These are phyloP conservation scores for Botrytis deweyae DNA, from an alignment of 2,329 filamentous ascomycete genomes.

Conservation along the genomic window DNA sequence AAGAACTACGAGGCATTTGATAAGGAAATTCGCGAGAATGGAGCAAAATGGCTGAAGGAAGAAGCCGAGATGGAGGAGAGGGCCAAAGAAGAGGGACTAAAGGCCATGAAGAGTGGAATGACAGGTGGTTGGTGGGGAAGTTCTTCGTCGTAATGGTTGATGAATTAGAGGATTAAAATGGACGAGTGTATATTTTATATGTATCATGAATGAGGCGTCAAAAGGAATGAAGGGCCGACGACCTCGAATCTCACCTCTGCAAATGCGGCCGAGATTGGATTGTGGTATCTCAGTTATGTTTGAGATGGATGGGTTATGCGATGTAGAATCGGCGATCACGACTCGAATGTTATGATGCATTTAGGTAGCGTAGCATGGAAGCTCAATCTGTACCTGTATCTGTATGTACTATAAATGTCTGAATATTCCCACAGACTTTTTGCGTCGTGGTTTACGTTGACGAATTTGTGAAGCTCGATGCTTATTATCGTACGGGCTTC, in stretches of 20 bases:
- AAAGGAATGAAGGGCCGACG: background rate
- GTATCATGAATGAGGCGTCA: slow-evolving; percentile 15
- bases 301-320: background rate
- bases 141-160: slow-evolving; percentile 13
- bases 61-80: slow-evolving; percentile 87
- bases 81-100: slow-evolving; percentile 85
- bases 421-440: background rate
- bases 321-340: background rate
- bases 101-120: slow-evolving; percentile 83
- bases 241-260: slow-evolving; percentile 15
- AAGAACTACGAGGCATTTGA: slow-evolving; percentile 87
- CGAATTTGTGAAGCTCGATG: too few relatives aligned
- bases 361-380: background rate
- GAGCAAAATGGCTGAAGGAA: slow-evolving; percentile 93
- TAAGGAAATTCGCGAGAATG: slow-evolving; percentile 87
- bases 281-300: background rate
- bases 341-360: slow-evolving; percentile 5
- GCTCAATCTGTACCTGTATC: background rate
- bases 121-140: slow-evolving; percentile 52
- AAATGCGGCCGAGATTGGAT: background rate
- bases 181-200: slow-evolving; percentile 10
- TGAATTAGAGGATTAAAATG: background rate
- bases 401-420: slow-evolving; percentile 10
- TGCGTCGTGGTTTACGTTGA: background rate
- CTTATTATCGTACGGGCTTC: background rate